These are phyloP conservation scores for Cladophialophora bantiana DNA, from an alignment of 2,329 filamentous ascomycete genomes.

Conservation along the genomic window DNA sequence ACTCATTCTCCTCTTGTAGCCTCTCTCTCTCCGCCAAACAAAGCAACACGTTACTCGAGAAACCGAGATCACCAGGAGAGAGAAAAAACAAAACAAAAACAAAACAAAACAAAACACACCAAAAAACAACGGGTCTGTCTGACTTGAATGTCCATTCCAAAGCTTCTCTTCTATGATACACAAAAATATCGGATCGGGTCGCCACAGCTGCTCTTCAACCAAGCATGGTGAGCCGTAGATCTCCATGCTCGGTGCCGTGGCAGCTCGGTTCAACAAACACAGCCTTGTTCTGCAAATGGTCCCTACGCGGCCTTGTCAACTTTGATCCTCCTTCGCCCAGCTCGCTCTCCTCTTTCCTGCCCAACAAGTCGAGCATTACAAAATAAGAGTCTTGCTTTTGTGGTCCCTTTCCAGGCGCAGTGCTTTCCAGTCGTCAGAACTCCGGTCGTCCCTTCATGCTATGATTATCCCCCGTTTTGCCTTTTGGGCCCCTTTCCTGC, in stretches of 20 bases:
- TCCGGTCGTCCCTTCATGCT: conserved; percentile 35
- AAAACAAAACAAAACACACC: background rate
- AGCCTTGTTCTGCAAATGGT: background rate
- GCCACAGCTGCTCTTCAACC: background rate
- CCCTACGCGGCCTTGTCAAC: background rate
- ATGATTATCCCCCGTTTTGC: conserved; percentile 29
- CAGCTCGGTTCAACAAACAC: conserved; percentile 2
- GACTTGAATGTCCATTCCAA: conserved; percentile 2
- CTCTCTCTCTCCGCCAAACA: too few relatives aligned
- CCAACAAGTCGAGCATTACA: conserved; percentile 27
- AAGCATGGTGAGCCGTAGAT: background rate
- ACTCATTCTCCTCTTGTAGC: too few relatives aligned
- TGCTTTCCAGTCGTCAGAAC: conserved; percentile 27
- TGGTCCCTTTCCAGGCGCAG: conserved; percentile 14
- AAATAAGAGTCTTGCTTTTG: conserved; percentile 31
- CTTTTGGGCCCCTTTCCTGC: conserved; percentile 17
- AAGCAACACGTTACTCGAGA: too few relatives aligned
- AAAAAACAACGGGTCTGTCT: too few relatives aligned
- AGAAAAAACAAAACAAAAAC: background rate
- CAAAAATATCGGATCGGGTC: conserved; percentile 1
- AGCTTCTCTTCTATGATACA: conserved; percentile 8
- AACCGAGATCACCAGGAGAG: too few relatives aligned
- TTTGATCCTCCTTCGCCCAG: conserved; percentile 8
- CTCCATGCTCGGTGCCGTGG: too few relatives aligned
- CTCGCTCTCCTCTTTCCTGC: conserved; percentile 12